Base-by-base conservation (phyloP, 495 filamentous ascomycete genomes). In the Xylaria castorea region DNA sequence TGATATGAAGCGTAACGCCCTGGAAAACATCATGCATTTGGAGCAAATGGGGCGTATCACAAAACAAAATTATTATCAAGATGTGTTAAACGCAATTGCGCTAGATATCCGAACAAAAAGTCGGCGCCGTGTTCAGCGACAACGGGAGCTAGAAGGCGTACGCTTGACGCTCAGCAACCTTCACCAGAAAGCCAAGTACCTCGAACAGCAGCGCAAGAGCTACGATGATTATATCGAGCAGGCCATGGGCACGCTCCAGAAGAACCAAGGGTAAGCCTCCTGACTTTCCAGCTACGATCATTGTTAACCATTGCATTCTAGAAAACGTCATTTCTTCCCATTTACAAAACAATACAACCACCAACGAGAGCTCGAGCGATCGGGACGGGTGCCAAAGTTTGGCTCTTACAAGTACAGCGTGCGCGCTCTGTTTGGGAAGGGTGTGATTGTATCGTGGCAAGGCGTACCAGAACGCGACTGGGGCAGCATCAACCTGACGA, bases 181-280 rank as follows among this genome's bases (percentile, higher is more conserved):
- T 66, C 92, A 94, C 80, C 93, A 97, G 75, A 98, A 99, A 81
- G 94, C 96, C 32, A 86, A 88, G 62, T 98, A 94, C 83, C 87
- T 99, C 1, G 97, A 99, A 76, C 91, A 93, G 73, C 97, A 98
- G 82, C 88, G 97, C 53, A 97, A 97, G 85, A 94, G 91, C 73
- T 99, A 98, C 85, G 97, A 99, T 79, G 94, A 98, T 82, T 98
- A 98, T 79, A 97, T 99, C 76, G 96, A 99, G 85, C 95, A 98
- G 80, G 94, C 96, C 25, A 97, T 99, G 94, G 87, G 95, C 66
- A 98, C 97, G n/a, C 88, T 99, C 63, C 97, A 98, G 82, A 96
- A 92, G 81, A 97, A 97, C 83, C 97, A 97, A 81, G 95, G 94
- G 83, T 88, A 84, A 78, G 82, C 71, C 8, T 62, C 46, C 38